These are phyloP conservation scores for Pistacia atlantica DNA, from an alignment of 345 rosid species.

Conservation along the genomic window DNA sequence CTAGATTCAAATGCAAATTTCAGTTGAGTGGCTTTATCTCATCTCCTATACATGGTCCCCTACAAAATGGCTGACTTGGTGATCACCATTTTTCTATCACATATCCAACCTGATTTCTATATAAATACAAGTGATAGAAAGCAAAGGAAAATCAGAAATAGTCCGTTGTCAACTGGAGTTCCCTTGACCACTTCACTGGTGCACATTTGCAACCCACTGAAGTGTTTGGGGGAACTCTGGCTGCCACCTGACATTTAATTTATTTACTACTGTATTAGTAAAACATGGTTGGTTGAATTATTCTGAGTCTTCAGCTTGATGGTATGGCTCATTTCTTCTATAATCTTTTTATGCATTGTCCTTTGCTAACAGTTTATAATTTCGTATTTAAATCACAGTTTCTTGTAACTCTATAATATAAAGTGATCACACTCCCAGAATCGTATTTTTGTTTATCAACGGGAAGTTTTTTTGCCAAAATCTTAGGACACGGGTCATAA, in stretches of 20 bases:
- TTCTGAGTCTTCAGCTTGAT: neutral
- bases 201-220: conserved; percentile 23
- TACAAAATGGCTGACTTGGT: neutral
- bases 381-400: no score
- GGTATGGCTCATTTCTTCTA: neutral
- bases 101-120: no score
- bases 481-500: no score
- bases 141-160: neutral
- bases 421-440: no score
- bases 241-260: conserved; percentile 21
- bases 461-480: no score
- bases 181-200: conserved; percentile 33
- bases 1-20: neutral
- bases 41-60: neutral
- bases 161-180: conserved; percentile 33
- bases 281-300: neutral
- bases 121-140: neutral
- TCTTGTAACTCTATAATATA: no score
- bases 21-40: no score
- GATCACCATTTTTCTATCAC: neutral
- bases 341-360: no score
- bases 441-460: no score
- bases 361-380: no score
- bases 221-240: conserved; percentile 45
- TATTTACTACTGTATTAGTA: neutral